Evolutionary conservation across 2,329 filamentous ascomycete genomes (phyloP).

Genomic region (Chaetomiaceae sp.): DNA sequence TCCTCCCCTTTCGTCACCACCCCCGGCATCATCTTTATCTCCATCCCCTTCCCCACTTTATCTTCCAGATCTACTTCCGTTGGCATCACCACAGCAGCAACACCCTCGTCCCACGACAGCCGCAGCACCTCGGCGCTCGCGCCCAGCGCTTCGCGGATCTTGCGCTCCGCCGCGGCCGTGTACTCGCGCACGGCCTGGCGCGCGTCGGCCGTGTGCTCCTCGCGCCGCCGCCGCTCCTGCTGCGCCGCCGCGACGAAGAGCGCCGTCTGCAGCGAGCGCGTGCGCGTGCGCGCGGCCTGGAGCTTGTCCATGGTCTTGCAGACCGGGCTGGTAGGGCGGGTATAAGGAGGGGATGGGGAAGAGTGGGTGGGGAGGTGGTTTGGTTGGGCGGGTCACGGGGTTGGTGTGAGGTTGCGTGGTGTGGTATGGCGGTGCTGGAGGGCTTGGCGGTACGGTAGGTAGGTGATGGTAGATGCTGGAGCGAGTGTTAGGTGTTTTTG

Average conservation of each 20-base stretch:
- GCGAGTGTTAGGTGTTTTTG: too few relatives aligned
- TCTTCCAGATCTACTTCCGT: not conserved
- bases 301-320: not conserved
- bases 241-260: slow-evolving; percentile 4
- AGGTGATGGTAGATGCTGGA: too few relatives aligned
- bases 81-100: not conserved
- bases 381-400: too few relatives aligned
- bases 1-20: too few relatives aligned
- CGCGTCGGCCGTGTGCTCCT: slow-evolving; percentile 12
- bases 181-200: slow-evolving; percentile 1
- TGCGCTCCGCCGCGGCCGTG: slow-evolving; percentile 6
- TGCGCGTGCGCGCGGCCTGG: not conserved
- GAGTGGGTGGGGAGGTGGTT: too few relatives aligned
- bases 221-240: not conserved
- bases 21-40: too few relatives aligned
- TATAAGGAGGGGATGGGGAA: too few relatives aligned
- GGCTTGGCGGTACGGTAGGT: too few relatives aligned
- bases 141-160: slow-evolving; percentile 6
- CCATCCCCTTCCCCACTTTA: too few relatives aligned
- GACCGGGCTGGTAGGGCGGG: too few relatives aligned
- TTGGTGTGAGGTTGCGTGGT: too few relatives aligned
- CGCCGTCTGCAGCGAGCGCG: not conserved
- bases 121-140: not conserved
- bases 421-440: too few relatives aligned
- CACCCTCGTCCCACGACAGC: not conserved